Conservation (phyloP, 805 yeast genomes). For the Pichia thaimueangensis region DNA sequence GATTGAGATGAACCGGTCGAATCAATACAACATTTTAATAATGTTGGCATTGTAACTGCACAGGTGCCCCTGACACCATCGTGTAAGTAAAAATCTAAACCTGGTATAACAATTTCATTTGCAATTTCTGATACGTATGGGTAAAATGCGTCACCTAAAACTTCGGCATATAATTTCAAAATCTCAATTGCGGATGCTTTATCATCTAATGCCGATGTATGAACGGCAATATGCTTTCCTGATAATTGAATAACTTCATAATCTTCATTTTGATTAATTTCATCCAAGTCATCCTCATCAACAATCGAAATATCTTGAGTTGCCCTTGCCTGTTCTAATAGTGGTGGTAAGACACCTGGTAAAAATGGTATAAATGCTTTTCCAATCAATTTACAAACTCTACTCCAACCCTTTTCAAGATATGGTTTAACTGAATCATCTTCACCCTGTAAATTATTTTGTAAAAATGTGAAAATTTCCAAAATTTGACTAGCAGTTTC, state of each 20-base stretch:
- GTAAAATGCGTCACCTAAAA: constrained; percentile 73
- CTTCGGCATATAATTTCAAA: constrained; percentile 75
- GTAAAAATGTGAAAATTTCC: constrained; percentile 64
- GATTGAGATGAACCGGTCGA: constrained; percentile 48
- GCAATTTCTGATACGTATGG: constrained; percentile 78
- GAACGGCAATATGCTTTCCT: constrained; percentile 92
- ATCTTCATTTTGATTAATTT: constrained; percentile 75
- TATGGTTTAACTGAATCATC: constrained; percentile 88
- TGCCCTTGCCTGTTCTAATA: constrained; percentile 78
- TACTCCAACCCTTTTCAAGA: constrained; percentile 93
- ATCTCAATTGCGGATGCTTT: constrained; percentile 90
- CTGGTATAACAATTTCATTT: constrained; percentile 76
- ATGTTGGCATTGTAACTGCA: constrained; percentile 73
- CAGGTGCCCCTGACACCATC: constrained; percentile 94
- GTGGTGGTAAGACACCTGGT: constrained; percentile 83
- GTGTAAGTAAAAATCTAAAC: constrained; percentile 83
- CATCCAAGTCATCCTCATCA: constrained; percentile 84
- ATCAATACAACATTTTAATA: constrained; percentile 56
- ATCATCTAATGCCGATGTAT: constrained; percentile 90
- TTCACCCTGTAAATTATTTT: constrained; percentile 43
- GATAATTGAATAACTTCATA: constrained; percentile 91
- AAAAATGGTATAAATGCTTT: constrained; percentile 78
- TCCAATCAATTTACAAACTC: constrained; percentile 83
- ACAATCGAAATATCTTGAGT: constrained; percentile 83
- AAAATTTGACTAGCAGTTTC: constrained; percentile 71